A percentile compares a stretch with the other conserved stretches of the same genome.
phyloP scores from a whole-genome alignment of 768 basidiomycete species.

The Mycena metata region DNA sequence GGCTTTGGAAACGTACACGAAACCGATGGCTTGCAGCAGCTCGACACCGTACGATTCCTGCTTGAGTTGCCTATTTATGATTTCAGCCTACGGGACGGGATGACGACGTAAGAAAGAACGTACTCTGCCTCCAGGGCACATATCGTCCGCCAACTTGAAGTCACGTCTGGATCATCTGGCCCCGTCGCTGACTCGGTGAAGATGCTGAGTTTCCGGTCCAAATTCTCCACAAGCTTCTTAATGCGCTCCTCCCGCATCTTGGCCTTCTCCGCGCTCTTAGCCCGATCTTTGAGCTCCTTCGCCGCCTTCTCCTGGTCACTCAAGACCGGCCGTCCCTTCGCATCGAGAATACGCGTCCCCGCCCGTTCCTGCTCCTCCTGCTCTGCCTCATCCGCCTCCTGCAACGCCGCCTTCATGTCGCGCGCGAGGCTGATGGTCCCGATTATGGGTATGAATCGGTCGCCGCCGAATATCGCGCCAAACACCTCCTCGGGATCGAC shows the following conservation, averaged over 20 bases:
- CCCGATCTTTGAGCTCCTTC: slow-evolving; percentile 79
- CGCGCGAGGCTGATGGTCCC: slow-evolving; percentile 88
- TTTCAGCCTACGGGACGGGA: slow-evolving; percentile 4
- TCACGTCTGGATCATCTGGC: slow-evolving; percentile 76
- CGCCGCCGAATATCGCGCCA: slow-evolving; percentile 90
- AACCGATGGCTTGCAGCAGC: slow-evolving; percentile 87
- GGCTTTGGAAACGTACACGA: slow-evolving; percentile 85
- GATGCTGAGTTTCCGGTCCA: slow-evolving; percentile 87
- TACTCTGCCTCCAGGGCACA: slow-evolving; percentile 87
- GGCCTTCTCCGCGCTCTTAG: slow-evolving; percentile 83
- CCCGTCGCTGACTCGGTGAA: slow-evolving; percentile 88
- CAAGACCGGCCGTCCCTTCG: slow-evolving; percentile 65
- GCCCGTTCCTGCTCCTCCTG: slow-evolving; percentile 61
- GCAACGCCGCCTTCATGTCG: slow-evolving; percentile 94
- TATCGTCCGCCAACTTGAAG: slow-evolving; percentile 81
- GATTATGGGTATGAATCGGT: slow-evolving; percentile 88
- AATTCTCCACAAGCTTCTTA: slow-evolving; percentile 79
- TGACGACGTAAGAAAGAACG: slow-evolving; percentile 46
- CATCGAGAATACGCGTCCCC: slow-evolving; percentile 68
- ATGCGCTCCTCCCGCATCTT: slow-evolving; percentile 84
- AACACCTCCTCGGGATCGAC: slow-evolving; percentile 90
- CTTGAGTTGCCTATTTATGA: slow-evolving; percentile 74
- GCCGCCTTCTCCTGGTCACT: slow-evolving; percentile 80
- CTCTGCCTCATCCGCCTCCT: slow-evolving; percentile 85
- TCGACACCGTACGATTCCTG: slow-evolving; percentile 91